Conservation (phyloP, 257 asterid species). For the Solanum virginianum region DNA sequence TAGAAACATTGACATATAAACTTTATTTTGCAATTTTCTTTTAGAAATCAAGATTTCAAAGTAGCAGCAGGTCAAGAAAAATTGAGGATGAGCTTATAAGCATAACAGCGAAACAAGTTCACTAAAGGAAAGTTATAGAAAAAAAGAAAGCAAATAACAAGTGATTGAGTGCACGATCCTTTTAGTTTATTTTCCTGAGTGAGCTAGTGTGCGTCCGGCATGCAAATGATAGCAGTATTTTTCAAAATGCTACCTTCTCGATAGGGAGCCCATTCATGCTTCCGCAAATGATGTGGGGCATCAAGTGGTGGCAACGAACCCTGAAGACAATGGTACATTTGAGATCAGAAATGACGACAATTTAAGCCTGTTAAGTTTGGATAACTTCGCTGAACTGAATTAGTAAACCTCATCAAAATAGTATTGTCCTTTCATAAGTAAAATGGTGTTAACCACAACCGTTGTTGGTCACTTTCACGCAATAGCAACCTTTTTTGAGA, state of each 20-base stretch:
- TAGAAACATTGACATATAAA: not conserved
- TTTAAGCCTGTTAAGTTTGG: not conserved
- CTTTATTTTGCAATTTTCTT: not conserved
- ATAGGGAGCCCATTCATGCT: constrained; percentile 91
- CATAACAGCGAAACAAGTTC: not conserved
- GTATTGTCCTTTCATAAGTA: not conserved
- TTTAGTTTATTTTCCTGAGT: not conserved
- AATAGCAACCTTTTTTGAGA: not conserved
- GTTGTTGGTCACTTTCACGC: not conserved
- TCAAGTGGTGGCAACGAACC: constrained; percentile 91
- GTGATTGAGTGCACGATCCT: not conserved
- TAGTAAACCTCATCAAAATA: not conserved
- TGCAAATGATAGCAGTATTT: not conserved
- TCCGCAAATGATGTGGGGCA: constrained; percentile 94
- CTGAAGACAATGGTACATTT: constrained; percentile 21
- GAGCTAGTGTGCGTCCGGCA: not conserved
- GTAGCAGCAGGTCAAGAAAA: not conserved
- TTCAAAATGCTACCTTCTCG: constrained; percentile 67
- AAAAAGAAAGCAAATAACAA: not conserved
- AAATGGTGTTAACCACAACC: not conserved
- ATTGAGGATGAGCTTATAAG: not conserved
- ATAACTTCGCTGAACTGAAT: not conserved
- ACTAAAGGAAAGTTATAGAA: not conserved
- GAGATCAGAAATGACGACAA: not conserved
- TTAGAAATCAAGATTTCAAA: not conserved